Conservation (phyloP, 192 early-diverging fungal species). For the Podochytrium sp. region DNA sequence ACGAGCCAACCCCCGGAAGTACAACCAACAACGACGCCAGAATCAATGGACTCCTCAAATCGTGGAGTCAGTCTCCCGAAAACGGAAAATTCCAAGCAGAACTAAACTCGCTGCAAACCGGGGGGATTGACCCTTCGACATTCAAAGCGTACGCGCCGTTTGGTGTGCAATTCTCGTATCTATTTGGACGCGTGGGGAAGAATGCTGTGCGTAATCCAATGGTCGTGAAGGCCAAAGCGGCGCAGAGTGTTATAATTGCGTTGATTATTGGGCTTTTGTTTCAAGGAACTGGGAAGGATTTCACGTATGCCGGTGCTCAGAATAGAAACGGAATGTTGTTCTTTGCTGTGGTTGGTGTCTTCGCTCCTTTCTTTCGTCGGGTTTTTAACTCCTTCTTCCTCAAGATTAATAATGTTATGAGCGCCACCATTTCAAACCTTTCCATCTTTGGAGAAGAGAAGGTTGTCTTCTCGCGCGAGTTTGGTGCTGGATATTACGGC, state of each 20-base stretch:
- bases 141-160: constrained; percentile 26
- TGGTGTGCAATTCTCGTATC: constrained; percentile 43
- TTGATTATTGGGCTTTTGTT: constrained; percentile 60
- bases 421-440: constrained; percentile 49
- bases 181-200: constrained; percentile 44
- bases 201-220: constrained; percentile 60
- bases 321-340: constrained; percentile 55
- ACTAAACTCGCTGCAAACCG: background rate
- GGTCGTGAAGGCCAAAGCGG: constrained; percentile 49
- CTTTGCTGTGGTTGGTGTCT: constrained; percentile 18
- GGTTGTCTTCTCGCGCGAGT: constrained; percentile 60
- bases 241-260: constrained; percentile 51
- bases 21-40: constrained; percentile 37
- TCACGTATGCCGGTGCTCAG: constrained; percentile 44
- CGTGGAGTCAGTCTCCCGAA: constrained; percentile 49
- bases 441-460: constrained; percentile 56
- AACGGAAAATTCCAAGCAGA: constrained; percentile 7
- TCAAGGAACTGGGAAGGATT: constrained; percentile 49
- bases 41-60: constrained; percentile 31
- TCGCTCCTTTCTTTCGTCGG: background rate
- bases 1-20: constrained; percentile 14
- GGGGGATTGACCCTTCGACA: background rate
- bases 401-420: constrained; percentile 49
- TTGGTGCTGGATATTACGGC: constrained; percentile 56
- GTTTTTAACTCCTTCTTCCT: constrained; percentile 39